These are phyloP conservation scores for Setomelanomma holmii DNA, from an alignment of 2,329 filamentous ascomycete species.

Conservation along the genomic window DNA sequence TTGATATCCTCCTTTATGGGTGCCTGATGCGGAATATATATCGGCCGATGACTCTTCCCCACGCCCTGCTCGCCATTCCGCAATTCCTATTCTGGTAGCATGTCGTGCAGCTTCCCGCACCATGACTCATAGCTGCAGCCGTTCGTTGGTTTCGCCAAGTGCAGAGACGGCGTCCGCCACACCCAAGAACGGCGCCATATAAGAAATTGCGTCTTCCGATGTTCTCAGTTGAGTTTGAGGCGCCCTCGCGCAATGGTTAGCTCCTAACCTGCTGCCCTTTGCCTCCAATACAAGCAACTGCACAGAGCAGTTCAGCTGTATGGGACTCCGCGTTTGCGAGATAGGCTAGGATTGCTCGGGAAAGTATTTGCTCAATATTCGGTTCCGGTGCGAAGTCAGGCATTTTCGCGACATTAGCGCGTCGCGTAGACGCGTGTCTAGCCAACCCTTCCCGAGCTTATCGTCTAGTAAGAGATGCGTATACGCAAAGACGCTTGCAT, in stretches of 20 bases:
- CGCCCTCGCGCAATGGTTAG: too few species aligned
- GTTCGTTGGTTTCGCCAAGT: conserved; percentile 13
- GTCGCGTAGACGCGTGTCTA: conserved; percentile 65
- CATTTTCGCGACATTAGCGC: conserved; percentile 65
- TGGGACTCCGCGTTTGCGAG: neutral
- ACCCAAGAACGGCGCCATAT: neutral
- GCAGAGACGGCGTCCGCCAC: conserved; percentile 9
- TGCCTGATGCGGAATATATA: conserved; percentile 29
- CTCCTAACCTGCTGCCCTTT: neutral
- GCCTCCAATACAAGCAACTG: too few species aligned
- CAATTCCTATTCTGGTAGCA: conserved; percentile 29
- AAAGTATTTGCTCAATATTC: conserved; percentile 63
- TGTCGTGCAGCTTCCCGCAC: conserved; percentile 34
- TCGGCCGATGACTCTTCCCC: conserved; percentile 16
- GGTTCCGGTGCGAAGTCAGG: conserved; percentile 70
- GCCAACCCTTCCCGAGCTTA: conserved; percentile 64
- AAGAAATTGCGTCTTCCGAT: neutral
- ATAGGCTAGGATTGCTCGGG: conserved; percentile 9
- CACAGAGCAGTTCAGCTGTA: neutral
- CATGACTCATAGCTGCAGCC: conserved; percentile 41
- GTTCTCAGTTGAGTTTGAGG: neutral
- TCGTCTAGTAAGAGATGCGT: conserved; percentile 79
- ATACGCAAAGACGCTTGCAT: conserved; percentile 90
- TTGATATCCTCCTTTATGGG: conserved; percentile 6
- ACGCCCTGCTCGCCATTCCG: conserved; percentile 18